These are phyloP conservation scores for Aspergillus fumigatiaffinis DNA, from an alignment of 2,329 filamentous ascomycete genomes.

Conservation along the genomic window DNA sequence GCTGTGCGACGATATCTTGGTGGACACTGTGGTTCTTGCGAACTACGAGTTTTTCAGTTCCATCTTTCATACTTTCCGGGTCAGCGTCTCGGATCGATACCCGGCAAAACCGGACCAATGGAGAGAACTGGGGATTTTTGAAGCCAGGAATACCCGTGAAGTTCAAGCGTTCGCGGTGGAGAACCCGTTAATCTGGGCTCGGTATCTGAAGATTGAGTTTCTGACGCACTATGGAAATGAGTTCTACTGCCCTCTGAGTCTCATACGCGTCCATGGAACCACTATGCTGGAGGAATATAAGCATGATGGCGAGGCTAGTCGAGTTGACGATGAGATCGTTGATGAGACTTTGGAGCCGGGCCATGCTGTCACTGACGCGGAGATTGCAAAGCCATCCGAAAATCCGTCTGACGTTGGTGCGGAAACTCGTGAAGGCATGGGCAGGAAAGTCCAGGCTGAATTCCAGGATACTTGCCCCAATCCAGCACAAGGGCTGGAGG, in stretches of 20 bases:
- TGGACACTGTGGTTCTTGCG: slow-evolving; percentile 94
- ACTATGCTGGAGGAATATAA: slow-evolving; percentile 93
- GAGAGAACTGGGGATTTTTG: slow-evolving; percentile 82
- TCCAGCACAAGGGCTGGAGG: slow-evolving; percentile 11
- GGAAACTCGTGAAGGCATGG: slow-evolving; percentile 21
- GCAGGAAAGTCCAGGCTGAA: slow-evolving; percentile 10
- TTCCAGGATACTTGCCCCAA: slow-evolving; percentile 14
- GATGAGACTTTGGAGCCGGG: slow-evolving; percentile 42
- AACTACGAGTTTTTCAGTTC: slow-evolving; percentile 99
- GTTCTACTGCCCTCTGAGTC: slow-evolving; percentile 89
- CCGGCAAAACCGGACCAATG: slow-evolving; percentile 89
- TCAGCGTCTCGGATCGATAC: slow-evolving; percentile 92
- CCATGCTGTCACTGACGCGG: slow-evolving; percentile 13
- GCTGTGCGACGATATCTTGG: slow-evolving; percentile 77
- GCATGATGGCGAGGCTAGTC: slow-evolving; percentile 70
- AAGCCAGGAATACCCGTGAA: slow-evolving; percentile 86
- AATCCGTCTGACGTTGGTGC: slow-evolving; percentile 1
- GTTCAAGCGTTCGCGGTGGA: slow-evolving; percentile 93
- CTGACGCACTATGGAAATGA: slow-evolving; percentile 92
- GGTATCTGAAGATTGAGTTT: slow-evolving; percentile 89
- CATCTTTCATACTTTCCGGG: slow-evolving; percentile 84
- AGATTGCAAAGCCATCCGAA: slow-evolving; percentile 13
- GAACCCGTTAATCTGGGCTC: slow-evolving; percentile 91
- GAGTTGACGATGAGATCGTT: slow-evolving; percentile 58
- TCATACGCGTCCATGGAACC: slow-evolving; percentile 87